A percentile compares a stretch with the other conserved stretches of the same genome.
Evolutionary conservation across 2,329 filamentous ascomycete genomes (phyloP).

Genomic region (Cytospora paraplurivora): DNA sequence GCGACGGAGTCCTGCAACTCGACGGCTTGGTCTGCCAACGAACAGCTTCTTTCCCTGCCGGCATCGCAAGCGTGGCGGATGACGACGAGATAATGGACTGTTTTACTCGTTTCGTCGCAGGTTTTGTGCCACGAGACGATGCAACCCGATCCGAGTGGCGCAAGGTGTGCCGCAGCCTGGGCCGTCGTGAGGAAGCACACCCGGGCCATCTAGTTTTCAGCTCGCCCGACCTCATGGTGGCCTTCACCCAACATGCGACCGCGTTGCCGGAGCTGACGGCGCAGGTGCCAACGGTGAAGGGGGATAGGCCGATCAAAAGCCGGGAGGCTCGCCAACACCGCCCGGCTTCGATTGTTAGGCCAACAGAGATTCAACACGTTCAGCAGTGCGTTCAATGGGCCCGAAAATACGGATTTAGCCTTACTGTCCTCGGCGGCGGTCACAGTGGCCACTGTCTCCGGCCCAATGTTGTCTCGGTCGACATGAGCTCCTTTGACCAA

Average conservation of each 20-base stretch:
- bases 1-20: constrained; percentile 46
- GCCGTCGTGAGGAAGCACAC: constrained; percentile 41
- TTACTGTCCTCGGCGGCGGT: constrained; percentile 59
- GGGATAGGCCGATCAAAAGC: constrained; percentile 49
- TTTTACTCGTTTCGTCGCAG: constrained; percentile 57
- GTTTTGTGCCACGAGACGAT: constrained; percentile 43
- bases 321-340: constrained; percentile 48
- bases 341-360: constrained; percentile 49
- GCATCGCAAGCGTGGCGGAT: constrained; percentile 46
- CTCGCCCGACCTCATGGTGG: constrained; percentile 51
- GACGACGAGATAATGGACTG: constrained; percentile 48
- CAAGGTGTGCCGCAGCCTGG: constrained; percentile 52
- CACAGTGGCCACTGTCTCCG: constrained; percentile 62
- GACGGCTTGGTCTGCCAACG: constrained; percentile 51
- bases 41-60: constrained; percentile 50
- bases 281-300: constrained; percentile 42
- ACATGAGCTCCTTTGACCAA: constrained; percentile 59
- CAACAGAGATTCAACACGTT: constrained; percentile 50
- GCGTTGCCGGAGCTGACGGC: constrained; percentile 45
- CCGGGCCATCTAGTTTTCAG: constrained; percentile 49
- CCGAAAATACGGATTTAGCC: constrained; percentile 43
- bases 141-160: constrained; percentile 48
- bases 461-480: constrained; percentile 55
- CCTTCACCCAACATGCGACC: constrained; percentile 51
- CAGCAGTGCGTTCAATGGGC: constrained; percentile 61